These are phyloP conservation scores for Excoecaria cochinchinensis DNA, from an alignment of 345 rosid species.

Conservation along the genomic window DNA sequence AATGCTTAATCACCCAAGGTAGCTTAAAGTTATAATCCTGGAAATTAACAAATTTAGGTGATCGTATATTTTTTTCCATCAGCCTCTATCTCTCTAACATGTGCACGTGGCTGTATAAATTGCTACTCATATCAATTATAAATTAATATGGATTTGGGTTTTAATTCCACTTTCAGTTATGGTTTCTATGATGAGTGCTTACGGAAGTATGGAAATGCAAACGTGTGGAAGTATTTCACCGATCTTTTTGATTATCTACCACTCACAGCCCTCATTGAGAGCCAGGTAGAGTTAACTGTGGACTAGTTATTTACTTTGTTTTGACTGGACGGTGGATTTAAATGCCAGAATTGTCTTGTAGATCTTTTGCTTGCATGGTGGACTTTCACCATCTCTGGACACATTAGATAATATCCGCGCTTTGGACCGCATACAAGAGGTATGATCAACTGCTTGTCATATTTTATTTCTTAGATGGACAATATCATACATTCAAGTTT, in stretches of 20 bases:
- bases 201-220: slow-evolving; percentile 95
- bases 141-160: neutral
- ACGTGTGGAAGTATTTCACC: slow-evolving; percentile 92
- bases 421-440: slow-evolving; percentile 97
- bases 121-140: neutral
- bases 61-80: neutral
- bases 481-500: slow-evolving; percentile 1
- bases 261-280: slow-evolving; percentile 90
- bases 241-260: slow-evolving; percentile 92
- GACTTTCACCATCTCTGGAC: slow-evolving; percentile 92
- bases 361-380: slow-evolving; percentile 97
- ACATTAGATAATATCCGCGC: slow-evolving; percentile 87
- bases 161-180: slow-evolving; percentile 53
- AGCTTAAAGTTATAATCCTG: neutral
- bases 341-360: slow-evolving; percentile 22
- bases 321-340: slow-evolving; percentile 6
- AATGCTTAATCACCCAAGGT: neutral
- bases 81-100: neutral
- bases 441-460: slow-evolving; percentile 16
- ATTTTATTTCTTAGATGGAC: neutral
- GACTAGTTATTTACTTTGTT: slow-evolving; percentile 6
- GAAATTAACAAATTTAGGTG: neutral
- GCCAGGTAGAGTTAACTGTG: slow-evolving; percentile 54
- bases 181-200: slow-evolving; percentile 94
- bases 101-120: neutral